These are phyloP conservation scores for Candida morakotiae DNA, from an alignment of 805 yeast genomes.

Conservation along the genomic window DNA sequence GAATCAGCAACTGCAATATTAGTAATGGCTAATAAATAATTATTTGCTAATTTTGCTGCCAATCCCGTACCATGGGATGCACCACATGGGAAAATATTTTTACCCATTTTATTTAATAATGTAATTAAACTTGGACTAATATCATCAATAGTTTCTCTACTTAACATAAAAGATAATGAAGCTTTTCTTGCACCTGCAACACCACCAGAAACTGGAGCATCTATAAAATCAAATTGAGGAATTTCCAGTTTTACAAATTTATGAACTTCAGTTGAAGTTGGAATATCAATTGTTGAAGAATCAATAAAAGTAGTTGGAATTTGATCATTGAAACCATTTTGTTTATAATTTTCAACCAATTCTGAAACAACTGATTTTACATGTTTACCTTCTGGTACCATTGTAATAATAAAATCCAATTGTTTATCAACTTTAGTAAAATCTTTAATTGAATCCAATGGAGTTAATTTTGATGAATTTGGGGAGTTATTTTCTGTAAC, in stretches of 20 bases:
- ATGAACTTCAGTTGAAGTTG: constrained; percentile 41
- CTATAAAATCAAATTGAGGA: constrained; percentile 42
- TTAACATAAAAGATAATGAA: constrained; percentile 50
- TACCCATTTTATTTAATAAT: constrained; percentile 42
- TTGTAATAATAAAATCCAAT: constrained; percentile 42
- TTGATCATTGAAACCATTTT: constrained; percentile 4
- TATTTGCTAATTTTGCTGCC: constrained; percentile 52
- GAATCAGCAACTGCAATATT: constrained; percentile 55
- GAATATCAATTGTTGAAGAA: constrained; percentile 50
- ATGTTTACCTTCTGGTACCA: constrained; percentile 54
- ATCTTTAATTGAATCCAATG: constrained; percentile 17
- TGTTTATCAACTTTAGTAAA: constrained; percentile 28
- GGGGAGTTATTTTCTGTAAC: constrained; percentile 20
- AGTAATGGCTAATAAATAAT: constrained; percentile 49
- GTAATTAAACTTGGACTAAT: constrained; percentile 27
- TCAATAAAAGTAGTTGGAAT: constrained; percentile 34
- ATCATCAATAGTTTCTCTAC: constrained; percentile 25
- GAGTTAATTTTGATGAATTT: constrained; percentile 10
- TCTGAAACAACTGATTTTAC: constrained; percentile 39
- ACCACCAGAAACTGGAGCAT: constrained; percentile 57
- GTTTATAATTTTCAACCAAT: constrained; percentile 30
- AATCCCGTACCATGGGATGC: constrained; percentile 45
- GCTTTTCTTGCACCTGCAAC: constrained; percentile 51
- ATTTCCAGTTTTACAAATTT: constrained; percentile 26
- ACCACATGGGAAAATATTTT: constrained; percentile 47